A percentile compares a stretch with the other conserved stretches of the same genome.
phyloP scores from a whole-genome alignment of 257 asterid genomes.

The Penstemon barbatus region DNA sequence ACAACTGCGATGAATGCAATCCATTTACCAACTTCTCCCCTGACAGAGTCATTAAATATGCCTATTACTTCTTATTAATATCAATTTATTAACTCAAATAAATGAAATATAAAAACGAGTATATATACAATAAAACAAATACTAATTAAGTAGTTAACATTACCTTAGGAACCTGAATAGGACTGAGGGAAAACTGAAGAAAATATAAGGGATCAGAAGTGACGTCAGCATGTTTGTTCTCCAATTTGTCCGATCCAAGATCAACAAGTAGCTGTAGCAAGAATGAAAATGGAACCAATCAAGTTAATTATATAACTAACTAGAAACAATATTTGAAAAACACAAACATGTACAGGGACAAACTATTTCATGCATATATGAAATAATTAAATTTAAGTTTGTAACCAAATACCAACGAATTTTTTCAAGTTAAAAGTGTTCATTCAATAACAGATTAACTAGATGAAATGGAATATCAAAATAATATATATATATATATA shows the following conservation, averaged over 20 bases:
- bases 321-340: too few species aligned
- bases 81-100: background rate
- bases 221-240: conserved; percentile 80
- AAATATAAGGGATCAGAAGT: conserved; percentile 76
- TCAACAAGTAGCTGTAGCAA: conserved; percentile 67
- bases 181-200: conserved; percentile 63
- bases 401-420: too few species aligned
- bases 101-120: background rate
- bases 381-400: too few species aligned
- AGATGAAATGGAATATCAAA: too few species aligned
- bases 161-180: conserved; percentile 71
- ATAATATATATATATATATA: too few species aligned
- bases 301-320: too few species aligned
- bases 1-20: conserved; percentile 81
- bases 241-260: conserved; percentile 96
- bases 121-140: too few species aligned
- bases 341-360: too few species aligned
- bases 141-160: background rate
- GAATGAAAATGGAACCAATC: background rate
- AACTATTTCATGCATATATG: too few species aligned
- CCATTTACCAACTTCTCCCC: conserved; percentile 96
- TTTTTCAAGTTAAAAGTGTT: too few species aligned
- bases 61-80: background rate
- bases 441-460: too few species aligned
- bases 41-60: conserved; percentile 20